Evolutionary conservation across 2,329 filamentous ascomycete species (phyloP), one percentile per base, ranked within the genome.

Genomic region (Atkinsonella texensis): DNA sequence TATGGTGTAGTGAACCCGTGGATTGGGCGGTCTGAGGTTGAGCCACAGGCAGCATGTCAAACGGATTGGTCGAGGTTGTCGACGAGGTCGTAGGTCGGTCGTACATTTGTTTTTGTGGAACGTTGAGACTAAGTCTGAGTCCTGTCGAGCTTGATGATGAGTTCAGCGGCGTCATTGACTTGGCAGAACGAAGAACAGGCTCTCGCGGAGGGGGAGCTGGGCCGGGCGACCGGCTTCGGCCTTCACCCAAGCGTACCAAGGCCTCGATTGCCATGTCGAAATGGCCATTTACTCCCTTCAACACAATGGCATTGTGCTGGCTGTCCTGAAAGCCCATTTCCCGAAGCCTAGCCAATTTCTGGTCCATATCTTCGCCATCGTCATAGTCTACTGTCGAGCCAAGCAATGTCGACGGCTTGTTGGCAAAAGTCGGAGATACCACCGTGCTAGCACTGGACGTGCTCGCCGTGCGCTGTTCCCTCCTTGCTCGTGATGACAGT

Each of bases 241-340:
- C 83, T 62, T 95, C 89, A 28, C 90, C 91, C 40, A 96, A 70
- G 58, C 89, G 80, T 52, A 93, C 81, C 61, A 98, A 69, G 17
- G 88, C 81, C 66, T 97, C 91, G 44, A 97, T 81, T 0, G 91
- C 83, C 65, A 81, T 85, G 59, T 96, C 89, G 53, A 98, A 64
- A 62, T 93, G 90, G 4, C 91, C 90, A 61, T 85, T 83, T 32
- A 94, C 76, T 3, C 86, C 85, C 63, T 89, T 90, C 17, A 98
- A 71, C 28, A 96, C 82, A 49, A 85, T 81, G 4, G 81, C 75
- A 62, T 96, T 97, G 53, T 86, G 81, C 59, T 85, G 87, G 42
- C 85, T 82, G 63, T 98, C 89, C 4, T 72, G 74, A 61, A 98
- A 98, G 0, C 93, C 93, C 89, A 97, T 95, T 52, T 96, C 89